Base-by-base conservation (phyloP, 2,329 filamentous ascomycete species). In the Cadophora sp. region DNA sequence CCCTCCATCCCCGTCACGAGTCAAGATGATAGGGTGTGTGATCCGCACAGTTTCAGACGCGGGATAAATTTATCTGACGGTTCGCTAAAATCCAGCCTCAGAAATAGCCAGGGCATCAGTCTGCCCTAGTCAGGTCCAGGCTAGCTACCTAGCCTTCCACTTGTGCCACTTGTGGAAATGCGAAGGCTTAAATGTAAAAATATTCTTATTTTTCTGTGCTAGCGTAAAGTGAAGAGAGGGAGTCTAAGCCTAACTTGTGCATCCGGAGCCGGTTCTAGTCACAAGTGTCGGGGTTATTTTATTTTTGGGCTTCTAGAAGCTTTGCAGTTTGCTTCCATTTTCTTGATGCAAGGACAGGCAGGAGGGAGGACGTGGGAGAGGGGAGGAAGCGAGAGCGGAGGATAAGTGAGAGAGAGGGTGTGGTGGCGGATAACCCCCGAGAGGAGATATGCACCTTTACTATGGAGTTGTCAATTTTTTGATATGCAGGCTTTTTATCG, bases 171-270 rank as follows among this genome's bases (percentile, higher is more conserved):
- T 3, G n/a, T 33, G 55, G 9, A 20, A 60, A 48, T 27, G 24
- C 58, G 43, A 60, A 47, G 41, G 58, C 58, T 47, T 60, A 48
- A 60, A 47, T 60, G 39, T 60, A 60, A 60, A 60, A 60, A 60
- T 60, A 60, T 33, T 60, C 7, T 20, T 39, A 16, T 58, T 58
- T 58, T 60, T 48, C n/a, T 9, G 36, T 58, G 36, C 55, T 41
- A 58, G 56, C 20, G 39, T 2, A 20, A 18, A 48, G 3, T 8
- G 16, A n/a, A 5, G 16, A 18, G 43, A 5, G 24, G 20, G 56
- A 20, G n/a, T 14, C 53, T 60, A 60, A 60, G 20, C 41, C 41
- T 45, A 22, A 24, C 41, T 60, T 33, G 41, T 60, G 41, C 22
- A 36, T 27, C 56, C n/a, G 58, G 27, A 48, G 24, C 22, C 41